A percentile compares a stretch with the other conserved stretches of the same genome.
Evolutionary conservation across 1,139 yeast genomes (phyloP).

Genomic region (Pichia sp.): DNA sequence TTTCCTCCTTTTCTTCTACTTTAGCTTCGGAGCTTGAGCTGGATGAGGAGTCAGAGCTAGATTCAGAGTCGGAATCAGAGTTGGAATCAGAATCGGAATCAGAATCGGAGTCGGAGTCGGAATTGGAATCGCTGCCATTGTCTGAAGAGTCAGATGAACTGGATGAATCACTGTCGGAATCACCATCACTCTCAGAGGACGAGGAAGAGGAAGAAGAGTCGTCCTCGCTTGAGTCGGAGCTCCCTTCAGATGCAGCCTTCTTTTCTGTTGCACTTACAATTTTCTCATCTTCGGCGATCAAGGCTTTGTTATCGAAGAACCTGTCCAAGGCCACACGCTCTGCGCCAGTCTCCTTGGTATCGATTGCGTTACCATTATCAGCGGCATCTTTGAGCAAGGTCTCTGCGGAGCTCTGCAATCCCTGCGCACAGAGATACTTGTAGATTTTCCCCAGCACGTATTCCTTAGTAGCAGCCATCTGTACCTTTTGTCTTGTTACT

Average conservation of each 20-base stretch:
- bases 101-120: constrained; percentile 15
- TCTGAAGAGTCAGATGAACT: constrained; percentile 11
- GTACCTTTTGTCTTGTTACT: not conserved
- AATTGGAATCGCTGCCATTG: not conserved
- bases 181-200: not conserved
- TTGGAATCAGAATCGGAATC: constrained; percentile 30
- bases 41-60: constrained; percentile 14
- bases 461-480: constrained; percentile 10
- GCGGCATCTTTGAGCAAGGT: constrained; percentile 10
- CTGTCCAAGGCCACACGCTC: constrained; percentile 5
- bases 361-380: constrained; percentile 2
- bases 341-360: not conserved
- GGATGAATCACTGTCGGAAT: constrained; percentile 2
- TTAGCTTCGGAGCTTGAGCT: too few relatives aligned
- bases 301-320: constrained; percentile 5
- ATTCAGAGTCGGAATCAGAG: constrained; percentile 21
- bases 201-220: constrained; percentile 7
- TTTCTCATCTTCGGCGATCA: not conserved
- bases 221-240: not conserved
- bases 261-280: not conserved
- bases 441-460: constrained; percentile 8
- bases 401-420: constrained; percentile 8
- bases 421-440: constrained; percentile 4
- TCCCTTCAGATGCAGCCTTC: constrained; percentile 7
- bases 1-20: too few relatives aligned